Conservation (phyloP, 257 asterid genomes). For the Salvia hispanica region DNA sequence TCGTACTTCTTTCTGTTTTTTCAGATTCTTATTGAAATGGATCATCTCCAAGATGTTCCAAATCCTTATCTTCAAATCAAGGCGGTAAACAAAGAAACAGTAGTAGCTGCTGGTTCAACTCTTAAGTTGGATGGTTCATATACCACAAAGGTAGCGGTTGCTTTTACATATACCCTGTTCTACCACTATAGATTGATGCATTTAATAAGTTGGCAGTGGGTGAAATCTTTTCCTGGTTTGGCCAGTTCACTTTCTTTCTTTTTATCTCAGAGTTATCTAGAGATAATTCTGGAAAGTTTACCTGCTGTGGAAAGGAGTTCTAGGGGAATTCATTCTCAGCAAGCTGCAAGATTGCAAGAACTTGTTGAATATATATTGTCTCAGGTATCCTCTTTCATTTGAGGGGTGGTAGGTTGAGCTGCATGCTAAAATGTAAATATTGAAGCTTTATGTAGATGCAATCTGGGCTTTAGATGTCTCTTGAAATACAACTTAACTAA, state of each 20-base stretch:
- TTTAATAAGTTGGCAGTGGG: not conserved
- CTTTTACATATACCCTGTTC: slow-evolving; percentile 12
- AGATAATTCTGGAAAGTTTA: slow-evolving; percentile 73
- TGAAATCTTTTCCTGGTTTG: slow-evolving; percentile 13
- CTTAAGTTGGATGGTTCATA: slow-evolving; percentile 89
- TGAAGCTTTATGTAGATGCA: not conserved
- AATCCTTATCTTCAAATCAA: slow-evolving; percentile 91
- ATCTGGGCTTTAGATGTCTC: not conserved
- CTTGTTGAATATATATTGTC: slow-evolving; percentile 82
- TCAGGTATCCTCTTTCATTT: slow-evolving; percentile 51
- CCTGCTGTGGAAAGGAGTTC: slow-evolving; percentile 66
- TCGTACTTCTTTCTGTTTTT: slow-evolving; percentile 10
- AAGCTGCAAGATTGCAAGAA: slow-evolving; percentile 87
- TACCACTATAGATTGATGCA: not conserved
- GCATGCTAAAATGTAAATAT: not conserved
- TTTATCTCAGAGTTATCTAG: slow-evolving; percentile 80
- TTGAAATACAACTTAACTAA: not conserved
- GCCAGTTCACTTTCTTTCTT: slow-evolving; percentile 28
- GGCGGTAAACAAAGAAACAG: slow-evolving; percentile 85
- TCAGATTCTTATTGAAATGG: slow-evolving; percentile 93
- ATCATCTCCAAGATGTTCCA: slow-evolving; percentile 90
- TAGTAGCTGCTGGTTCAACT: slow-evolving; percentile 79
- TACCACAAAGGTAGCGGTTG: slow-evolving; percentile 80
- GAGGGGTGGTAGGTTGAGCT: not conserved
- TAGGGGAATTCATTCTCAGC: slow-evolving; percentile 87